Base-by-base conservation (phyloP, 2,329 filamentous ascomycete species). In the Penicillium sp. region DNA sequence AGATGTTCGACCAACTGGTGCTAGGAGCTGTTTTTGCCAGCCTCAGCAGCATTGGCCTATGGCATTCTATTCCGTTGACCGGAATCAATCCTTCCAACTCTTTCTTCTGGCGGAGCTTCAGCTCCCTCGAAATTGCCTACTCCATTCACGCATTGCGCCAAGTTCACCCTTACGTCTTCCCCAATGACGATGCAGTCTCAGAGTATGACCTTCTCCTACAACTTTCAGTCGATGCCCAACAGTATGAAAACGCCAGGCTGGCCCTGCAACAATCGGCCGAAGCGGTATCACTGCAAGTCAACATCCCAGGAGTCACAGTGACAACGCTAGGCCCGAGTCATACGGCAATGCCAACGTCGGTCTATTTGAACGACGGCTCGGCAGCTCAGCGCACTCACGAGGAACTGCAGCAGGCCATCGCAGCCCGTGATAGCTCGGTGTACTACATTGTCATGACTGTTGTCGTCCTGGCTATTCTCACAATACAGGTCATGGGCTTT, bases 21-120 rank as follows among this genome's bases (percentile, higher is more conserved):
- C 15, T 34, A 4, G 46, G 25, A 3, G 10, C 35, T 12, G 2
- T 55, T 8, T 42, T 55, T 38, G 35, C 47, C 13, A 5, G 27
- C 34, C 40, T 55, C 10, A 55, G 39, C 21, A 21, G 27, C 13
- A 45, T 55, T 34, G 47, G 52, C 12, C 1, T 55, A 12, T 50
- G 48, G 40, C 40, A 51, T 29, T 34, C 52, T 3, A 13, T 55
- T 15, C 52, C 52, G 2, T 21, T 51, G 6, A 54, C 52, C 3
- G 35, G 47, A 12, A 4, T 54, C 21, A 51, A 1, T 9, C 47
- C 47, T 16, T 32, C 40, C 21, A 55, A 34, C 21, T 21, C 27
- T 3, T 34, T 45, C 21, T 21, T 50, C 2, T 40, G 32, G 47
- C 41, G 52, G 4, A n/a, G 34, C 18, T 10, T 55, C 31, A 29